Evolutionary conservation across 2,329 filamentous ascomycete genomes (phyloP).

Genomic region (Sporothrix inflata): DNA sequence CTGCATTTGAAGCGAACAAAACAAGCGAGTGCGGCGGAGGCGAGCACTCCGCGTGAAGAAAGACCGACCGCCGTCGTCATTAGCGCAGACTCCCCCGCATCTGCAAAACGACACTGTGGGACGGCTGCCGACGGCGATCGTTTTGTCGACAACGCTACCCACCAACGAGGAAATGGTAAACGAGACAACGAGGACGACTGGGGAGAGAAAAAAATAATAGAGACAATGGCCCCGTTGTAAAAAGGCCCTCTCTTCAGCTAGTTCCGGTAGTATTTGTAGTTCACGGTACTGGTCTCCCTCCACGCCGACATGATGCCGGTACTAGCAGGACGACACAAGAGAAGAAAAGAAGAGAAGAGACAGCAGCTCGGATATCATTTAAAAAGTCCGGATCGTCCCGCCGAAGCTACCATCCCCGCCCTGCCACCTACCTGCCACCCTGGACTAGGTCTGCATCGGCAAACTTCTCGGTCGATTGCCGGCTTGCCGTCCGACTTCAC

Average conservation of each 20-base stretch:
- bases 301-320: constrained; percentile 7
- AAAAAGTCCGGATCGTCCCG: neutral
- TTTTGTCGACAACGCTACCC: neutral
- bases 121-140: neutral
- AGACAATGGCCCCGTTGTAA: too few relatives aligned
- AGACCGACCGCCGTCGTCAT: neutral
- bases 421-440: neutral
- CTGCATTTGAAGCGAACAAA: neutral
- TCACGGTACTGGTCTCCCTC: neutral
- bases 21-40: neutral
- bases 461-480: neutral
- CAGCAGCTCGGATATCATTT: too few relatives aligned
- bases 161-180: neutral
- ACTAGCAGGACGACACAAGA: neutral
- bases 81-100: neutral
- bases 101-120: neutral
- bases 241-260: neutral
- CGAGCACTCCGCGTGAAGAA: neutral
- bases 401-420: neutral
- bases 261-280: neutral
- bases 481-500: too few relatives aligned
- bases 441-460: neutral
- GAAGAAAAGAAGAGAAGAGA: neutral
- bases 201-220: too few relatives aligned
- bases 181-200: too few relatives aligned